Evolutionary conservation across 1,139 yeast species (phyloP).

Genomic region (Pneumocystis carinii): DNA sequence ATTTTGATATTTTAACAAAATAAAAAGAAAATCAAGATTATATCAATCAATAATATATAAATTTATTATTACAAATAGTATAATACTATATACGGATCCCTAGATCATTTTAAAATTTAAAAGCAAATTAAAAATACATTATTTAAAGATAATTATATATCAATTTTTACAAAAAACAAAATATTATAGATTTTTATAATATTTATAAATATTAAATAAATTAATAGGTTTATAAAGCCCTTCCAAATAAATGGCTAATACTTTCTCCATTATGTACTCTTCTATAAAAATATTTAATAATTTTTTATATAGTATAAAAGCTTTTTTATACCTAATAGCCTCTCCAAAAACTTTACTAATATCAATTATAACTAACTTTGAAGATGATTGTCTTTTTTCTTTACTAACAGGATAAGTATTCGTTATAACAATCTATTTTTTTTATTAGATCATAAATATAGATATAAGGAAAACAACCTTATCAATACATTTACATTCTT

Average conservation of each 20-base stretch:
- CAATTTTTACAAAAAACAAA: background rate
- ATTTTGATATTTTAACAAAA: no score
- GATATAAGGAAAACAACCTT: constrained; percentile 20
- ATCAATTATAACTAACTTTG: constrained; percentile 70
- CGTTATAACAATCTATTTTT: constrained; percentile 59
- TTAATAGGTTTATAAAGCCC: background rate
- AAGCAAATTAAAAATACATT: background rate
- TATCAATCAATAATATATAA: no score
- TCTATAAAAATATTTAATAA: background rate
- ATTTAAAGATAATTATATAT: background rate
- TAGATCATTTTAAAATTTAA: background rate
- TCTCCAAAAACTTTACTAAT: constrained; percentile 93
- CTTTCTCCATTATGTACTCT: background rate
- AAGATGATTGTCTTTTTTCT: constrained; percentile 36
- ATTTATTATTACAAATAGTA: background rate
- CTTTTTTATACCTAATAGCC: constrained; percentile 49
- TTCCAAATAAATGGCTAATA: background rate
- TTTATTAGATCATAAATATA: background rate
- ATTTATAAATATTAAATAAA: background rate
- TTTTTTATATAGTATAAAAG: background rate
- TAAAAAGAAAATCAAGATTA: no score
- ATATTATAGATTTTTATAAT: background rate
- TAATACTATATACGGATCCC: background rate
- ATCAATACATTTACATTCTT: constrained; percentile 68
- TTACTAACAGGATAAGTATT: constrained; percentile 82